A percentile compares a stretch with the other conserved stretches of the same genome.
Conservation (phyloP, 192 early-diverging fungal genomes). For the Podila epigama region DNA sequence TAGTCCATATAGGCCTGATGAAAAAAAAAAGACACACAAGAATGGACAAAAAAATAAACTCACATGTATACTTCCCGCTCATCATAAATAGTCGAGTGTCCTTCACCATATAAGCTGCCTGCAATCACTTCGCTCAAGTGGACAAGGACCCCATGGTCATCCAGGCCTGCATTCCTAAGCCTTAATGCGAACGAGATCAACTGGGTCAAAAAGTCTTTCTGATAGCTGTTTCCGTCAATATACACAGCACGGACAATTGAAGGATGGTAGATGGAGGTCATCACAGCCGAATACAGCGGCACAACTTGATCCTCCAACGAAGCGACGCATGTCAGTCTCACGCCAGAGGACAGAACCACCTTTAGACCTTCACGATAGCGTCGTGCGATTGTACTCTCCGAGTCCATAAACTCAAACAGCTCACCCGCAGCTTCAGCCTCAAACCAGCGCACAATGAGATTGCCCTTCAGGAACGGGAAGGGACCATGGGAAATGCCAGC, state of each 20-base stretch:
- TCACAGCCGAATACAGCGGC: constrained; percentile 82
- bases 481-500: constrained; percentile 94
- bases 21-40: not conserved
- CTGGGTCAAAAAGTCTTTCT: constrained; percentile 84
- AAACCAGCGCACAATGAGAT: constrained; percentile 85
- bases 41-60: constrained; percentile 11
- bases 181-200: constrained; percentile 88
- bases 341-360: constrained; percentile 70
- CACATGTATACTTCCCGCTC: constrained; percentile 84
- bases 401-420: constrained; percentile 94
- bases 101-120: constrained; percentile 88
- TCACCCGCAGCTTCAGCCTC: constrained; percentile 91
- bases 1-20: too few relatives aligned
- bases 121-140: constrained; percentile 87
- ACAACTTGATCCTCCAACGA: constrained; percentile 98
- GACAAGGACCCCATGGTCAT: constrained; percentile 86
- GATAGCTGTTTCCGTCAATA: constrained; percentile 85
- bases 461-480: constrained; percentile 82
- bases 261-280: constrained; percentile 73
- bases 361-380: constrained; percentile 76
- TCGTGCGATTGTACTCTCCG: constrained; percentile 69
- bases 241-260: constrained; percentile 92
- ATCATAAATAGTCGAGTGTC: constrained; percentile 94
- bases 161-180: constrained; percentile 86
- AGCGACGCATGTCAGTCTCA: constrained; percentile 80